Conservation (phyloP, 2,329 filamentous ascomycete genomes). For the Aspergillus proliferans region DNA sequence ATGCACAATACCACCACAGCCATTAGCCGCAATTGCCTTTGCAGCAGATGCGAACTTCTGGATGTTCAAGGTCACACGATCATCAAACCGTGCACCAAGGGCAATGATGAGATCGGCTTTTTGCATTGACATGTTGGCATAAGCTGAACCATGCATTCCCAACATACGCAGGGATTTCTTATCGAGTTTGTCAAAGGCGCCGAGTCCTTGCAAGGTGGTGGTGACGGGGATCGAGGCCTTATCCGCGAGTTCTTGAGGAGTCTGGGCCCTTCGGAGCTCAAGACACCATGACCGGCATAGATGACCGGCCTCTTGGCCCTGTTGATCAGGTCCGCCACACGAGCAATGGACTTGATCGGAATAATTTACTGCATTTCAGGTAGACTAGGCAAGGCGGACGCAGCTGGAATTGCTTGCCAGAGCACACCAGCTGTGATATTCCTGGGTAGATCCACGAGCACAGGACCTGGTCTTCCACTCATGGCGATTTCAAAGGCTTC, state of each 20-base stretch:
- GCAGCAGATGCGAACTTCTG: constrained; percentile 79
- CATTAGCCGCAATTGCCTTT: constrained; percentile 69
- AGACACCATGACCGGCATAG: constrained; percentile 81
- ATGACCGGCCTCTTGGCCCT: constrained; percentile 83
- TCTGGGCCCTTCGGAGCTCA: constrained; percentile 66
- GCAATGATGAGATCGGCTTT: constrained; percentile 89
- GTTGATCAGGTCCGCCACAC: constrained; percentile 74
- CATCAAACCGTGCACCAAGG: constrained; percentile 84
- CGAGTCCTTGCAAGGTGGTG: constrained; percentile 84
- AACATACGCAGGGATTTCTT: constrained; percentile 92
- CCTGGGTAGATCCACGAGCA: constrained; percentile 87
- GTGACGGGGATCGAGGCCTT: constrained; percentile 86
- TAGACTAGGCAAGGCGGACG: constrained; percentile 60
- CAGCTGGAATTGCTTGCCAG: constrained; percentile 68
- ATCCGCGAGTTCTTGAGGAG: constrained; percentile 73
- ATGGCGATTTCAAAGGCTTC: constrained; percentile 95
- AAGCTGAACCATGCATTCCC: constrained; percentile 90
- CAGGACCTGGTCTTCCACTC: constrained; percentile 80
- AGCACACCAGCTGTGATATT: constrained; percentile 80
- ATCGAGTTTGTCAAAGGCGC: constrained; percentile 82
- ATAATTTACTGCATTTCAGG: constrained; percentile 34
- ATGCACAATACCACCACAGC: constrained; percentile 84
- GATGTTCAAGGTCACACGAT: constrained; percentile 75
- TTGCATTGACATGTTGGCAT: constrained; percentile 94
- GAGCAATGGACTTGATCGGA: constrained; percentile 56